A percentile compares a stretch with the other conserved stretches of the same genome.
These are phyloP conservation scores for Coprinopsis sp. DNA, from an alignment of 768 basidiomycete species.

Conservation along the genomic window DNA sequence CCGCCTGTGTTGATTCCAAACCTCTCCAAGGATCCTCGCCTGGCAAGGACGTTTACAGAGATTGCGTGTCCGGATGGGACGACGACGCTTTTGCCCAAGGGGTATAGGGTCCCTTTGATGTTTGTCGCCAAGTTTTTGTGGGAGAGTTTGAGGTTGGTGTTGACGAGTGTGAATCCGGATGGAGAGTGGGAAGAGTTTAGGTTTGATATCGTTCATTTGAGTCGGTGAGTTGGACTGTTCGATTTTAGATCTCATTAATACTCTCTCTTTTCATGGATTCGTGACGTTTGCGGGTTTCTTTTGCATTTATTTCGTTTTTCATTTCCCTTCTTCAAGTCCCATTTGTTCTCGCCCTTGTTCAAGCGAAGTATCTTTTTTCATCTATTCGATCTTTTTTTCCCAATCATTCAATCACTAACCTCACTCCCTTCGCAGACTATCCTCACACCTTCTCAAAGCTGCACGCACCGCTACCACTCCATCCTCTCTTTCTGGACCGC, in stretches of 20 bases:
- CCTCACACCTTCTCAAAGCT: conserved; percentile 28
- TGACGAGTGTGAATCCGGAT: conserved; percentile 28
- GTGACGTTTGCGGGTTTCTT: too few relatives aligned
- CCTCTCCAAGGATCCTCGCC: conserved; percentile 5
- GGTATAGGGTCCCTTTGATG: conserved; percentile 41
- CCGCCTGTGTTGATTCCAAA: too few relatives aligned
- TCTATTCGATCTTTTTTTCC: too few relatives aligned
- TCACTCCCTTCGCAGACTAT: too few relatives aligned
- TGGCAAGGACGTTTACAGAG: conserved; percentile 8
- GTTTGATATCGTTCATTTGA: conserved; percentile 41
- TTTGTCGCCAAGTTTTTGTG: conserved; percentile 43
- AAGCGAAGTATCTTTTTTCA: too few relatives aligned
- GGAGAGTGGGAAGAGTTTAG: conserved; percentile 39
- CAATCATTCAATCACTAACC: too few relatives aligned
- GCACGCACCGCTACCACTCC: conserved; percentile 23
- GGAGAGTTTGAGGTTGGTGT: conserved; percentile 36
- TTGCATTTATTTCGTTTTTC: too few relatives aligned
- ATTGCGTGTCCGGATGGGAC: conserved; percentile 16
- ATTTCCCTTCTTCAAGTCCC: too few relatives aligned
- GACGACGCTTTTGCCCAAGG: conserved; percentile 27
- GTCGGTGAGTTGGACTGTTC: too few relatives aligned
- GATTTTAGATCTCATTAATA: too few relatives aligned
- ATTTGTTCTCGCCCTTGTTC: too few relatives aligned
- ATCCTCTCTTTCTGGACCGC: not conserved
- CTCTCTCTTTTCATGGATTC: too few relatives aligned